Base-by-base conservation (phyloP, 2,329 filamentous ascomycete genomes). In the Fusarium haematococcum region DNA sequence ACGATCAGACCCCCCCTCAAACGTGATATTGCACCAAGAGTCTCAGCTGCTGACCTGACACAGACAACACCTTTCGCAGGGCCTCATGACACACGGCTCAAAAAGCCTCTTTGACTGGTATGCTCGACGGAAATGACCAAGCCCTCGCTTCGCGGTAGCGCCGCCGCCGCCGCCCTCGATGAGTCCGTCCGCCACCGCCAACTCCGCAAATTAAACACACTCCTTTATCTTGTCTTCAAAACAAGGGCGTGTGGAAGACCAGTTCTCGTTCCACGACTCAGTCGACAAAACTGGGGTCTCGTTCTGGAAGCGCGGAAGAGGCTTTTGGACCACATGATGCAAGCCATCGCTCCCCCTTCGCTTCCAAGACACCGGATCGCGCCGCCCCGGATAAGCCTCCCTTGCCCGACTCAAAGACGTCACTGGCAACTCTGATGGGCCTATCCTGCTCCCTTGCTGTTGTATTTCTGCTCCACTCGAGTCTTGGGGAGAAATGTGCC, bases 301-400 rank as follows among this genome's bases (percentile, higher is more conserved):
- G 71, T 71, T 75, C 69, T 73, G 54, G 69, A 73, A 75, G 43
- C 33, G 14, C 39, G 66, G 65, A 70, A 67, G 72, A 70, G 72
- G 72, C 72, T 45, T 75, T 61, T 59, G 50, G 16, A 30, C 48
- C 64, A 68, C 64, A 69, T 69, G 57, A 74, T 50, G 65, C 48
- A 48, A 33, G 23, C 43, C 23, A 25, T 9, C 43, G 5, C 20
- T 20, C 45, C 58, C 54, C 58, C 25, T 48, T 61, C 27, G 14
- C 43, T 41, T 48, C 63, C 56, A 50, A 75, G 63, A 73, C 72
- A 70, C 69, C 54, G 72, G 72, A 73, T 67, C 69, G 72, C 63
- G 63, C 66, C 72, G 72, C 71, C 45, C 71, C 71, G 52, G 71
- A 58, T 37, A 54, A 61, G 62, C 65, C 62, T 70, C 68, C 48